Conservation (phyloP, 495 filamentous ascomycete species). For the Aspergillus leporis region DNA sequence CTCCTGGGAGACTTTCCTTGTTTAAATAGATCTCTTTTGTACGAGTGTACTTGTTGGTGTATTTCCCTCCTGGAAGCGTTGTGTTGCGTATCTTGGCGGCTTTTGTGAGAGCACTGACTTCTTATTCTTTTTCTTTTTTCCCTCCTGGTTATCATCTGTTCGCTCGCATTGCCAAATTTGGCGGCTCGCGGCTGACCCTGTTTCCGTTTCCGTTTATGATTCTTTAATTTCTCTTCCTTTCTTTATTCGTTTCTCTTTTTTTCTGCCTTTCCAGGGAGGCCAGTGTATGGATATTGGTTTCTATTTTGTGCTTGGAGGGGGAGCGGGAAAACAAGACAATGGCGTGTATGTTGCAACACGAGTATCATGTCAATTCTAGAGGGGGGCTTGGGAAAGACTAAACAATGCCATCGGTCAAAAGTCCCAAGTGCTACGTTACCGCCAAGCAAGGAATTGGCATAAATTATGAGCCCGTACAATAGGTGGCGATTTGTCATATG, state of each 20-base stretch:
- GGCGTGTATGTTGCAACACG: not conserved
- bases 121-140: not conserved
- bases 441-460: not conserved
- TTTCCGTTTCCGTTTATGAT: too few relatives aligned
- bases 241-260: not conserved
- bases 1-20: conserved; percentile 12
- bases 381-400: not conserved
- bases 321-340: not conserved
- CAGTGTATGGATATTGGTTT: not conserved
- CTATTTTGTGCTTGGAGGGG: not conserved
- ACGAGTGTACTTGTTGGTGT: conserved; percentile 22
- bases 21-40: conserved; percentile 17
- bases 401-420: not conserved
- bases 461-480: not conserved
- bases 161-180: too few relatives aligned
- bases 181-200: too few relatives aligned
- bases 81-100: conserved; percentile 24
- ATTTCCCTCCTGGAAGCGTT: conserved; percentile 9
- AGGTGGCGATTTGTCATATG: not conserved
- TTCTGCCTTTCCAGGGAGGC: not conserved
- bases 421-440: not conserved
- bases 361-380: conserved; percentile 2
- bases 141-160: too few relatives aligned
- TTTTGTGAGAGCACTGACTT: conserved; percentile 17
- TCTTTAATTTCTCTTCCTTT: too few relatives aligned